Conservation (phyloP, 768 basidiomycete genomes). For the Amanita rubescens region DNA sequence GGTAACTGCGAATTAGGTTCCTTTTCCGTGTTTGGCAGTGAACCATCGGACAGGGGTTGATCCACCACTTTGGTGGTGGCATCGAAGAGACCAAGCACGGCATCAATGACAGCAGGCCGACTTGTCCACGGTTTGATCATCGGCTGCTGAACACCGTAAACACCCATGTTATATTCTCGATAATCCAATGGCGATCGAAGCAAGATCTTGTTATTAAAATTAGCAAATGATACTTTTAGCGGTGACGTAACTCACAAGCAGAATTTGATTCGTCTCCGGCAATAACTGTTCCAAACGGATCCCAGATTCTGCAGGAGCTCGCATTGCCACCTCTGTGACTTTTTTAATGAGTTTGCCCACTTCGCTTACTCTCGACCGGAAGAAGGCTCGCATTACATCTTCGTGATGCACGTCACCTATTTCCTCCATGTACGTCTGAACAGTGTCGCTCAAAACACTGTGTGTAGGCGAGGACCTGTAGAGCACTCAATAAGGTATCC, state of each 20-base stretch:
- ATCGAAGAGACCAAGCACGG: conserved; percentile 66
- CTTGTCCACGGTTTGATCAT: conserved; percentile 85
- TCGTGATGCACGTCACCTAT: conserved; percentile 50
- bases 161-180: conserved; percentile 58
- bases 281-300: conserved; percentile 39
- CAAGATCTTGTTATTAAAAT: conserved; percentile 47
- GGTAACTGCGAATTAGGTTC: conserved; percentile 53
- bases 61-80: conserved; percentile 46
- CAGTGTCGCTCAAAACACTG: conserved; percentile 63
- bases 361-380: conserved; percentile 59
- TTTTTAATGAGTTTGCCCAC: conserved; percentile 63
- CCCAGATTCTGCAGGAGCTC: conserved; percentile 34
- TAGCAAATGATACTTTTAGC: background rate
- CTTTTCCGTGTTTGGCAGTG: conserved; percentile 16
- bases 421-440: conserved; percentile 61
- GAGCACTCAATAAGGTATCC: background rate
- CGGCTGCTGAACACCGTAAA: conserved; percentile 72
- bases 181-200: conserved; percentile 69
- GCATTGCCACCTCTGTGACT: conserved; percentile 41
- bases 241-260: conserved; percentile 45
- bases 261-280: conserved; percentile 60
- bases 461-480: conserved; percentile 46
- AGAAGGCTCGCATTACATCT: conserved; percentile 80
- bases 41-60: conserved; percentile 21
- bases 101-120: conserved; percentile 55